A percentile compares a stretch with the other conserved stretches of the same genome.
Evolutionary conservation across 2,329 filamentous ascomycete genomes (phyloP).

Genomic region (Diaporthe longicolla): DNA sequence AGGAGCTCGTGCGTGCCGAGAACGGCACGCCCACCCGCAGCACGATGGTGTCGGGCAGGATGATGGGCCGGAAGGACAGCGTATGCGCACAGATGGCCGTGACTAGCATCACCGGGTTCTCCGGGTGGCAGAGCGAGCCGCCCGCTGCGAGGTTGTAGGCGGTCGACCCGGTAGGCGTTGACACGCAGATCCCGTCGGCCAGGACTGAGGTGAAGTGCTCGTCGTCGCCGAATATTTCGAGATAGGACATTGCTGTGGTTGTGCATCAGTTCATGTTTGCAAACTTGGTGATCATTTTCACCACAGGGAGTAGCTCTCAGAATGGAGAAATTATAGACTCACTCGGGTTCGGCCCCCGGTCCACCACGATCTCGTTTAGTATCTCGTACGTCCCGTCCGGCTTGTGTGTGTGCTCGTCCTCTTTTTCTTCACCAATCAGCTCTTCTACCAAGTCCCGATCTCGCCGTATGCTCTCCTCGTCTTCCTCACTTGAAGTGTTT

Average conservation of each 20-base stretch:
- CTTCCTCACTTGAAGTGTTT: conserved; percentile 48
- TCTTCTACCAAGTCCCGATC: conserved; percentile 86
- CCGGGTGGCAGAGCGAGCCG: conserved; percentile 94
- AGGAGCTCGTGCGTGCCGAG: conserved; percentile 87
- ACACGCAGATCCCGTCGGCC: conserved; percentile 93
- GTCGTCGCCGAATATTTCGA: conserved; percentile 94
- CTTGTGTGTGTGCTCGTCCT: conserved; percentile 86
- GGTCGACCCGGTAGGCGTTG: conserved; percentile 93
- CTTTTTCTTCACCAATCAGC: conserved; percentile 86
- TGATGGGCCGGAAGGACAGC: conserved; percentile 94
- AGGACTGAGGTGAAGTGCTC: conserved; percentile 95
- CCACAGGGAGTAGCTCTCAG: conserved; percentile 8
- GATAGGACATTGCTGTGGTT: conserved; percentile 83
- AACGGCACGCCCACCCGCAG: conserved; percentile 95
- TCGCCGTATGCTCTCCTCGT: conserved; percentile 55
- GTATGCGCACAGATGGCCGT: conserved; percentile 97
- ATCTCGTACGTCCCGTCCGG: conserved; percentile 91
- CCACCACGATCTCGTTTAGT: conserved; percentile 96
- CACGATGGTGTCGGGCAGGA: conserved; percentile 95
- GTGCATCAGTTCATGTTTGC: conserved; percentile 32
- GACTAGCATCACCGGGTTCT: conserved; percentile 95
- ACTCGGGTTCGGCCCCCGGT: conserved; percentile 94
- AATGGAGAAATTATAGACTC: conserved; percentile 54
- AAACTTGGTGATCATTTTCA: not conserved
- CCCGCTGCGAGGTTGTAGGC: conserved; percentile 96